Percentiles rank a stretch among this genome's conserved stretches.
These are phyloP conservation scores for Silybum marianum DNA, from an alignment of 129 eudicot species.

Conservation along the genomic window DNA sequence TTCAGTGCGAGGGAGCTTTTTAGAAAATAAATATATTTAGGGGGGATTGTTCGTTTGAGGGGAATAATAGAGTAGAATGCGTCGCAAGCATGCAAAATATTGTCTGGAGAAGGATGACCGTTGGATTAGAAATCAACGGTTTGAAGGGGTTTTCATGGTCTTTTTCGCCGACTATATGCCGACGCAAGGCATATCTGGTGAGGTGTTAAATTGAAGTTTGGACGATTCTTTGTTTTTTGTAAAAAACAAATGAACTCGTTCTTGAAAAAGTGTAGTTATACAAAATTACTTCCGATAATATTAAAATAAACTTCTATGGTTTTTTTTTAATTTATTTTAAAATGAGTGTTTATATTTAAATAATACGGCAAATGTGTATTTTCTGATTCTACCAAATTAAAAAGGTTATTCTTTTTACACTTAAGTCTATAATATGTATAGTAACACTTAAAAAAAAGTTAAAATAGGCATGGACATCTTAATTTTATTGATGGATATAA, in stretches of 20 bases:
- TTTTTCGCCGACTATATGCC: constrained; percentile 4
- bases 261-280: too few species aligned
- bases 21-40: neutral
- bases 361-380: too few species aligned
- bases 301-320: too few species aligned
- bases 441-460: too few species aligned
- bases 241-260: neutral
- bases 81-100: constrained; percentile 2
- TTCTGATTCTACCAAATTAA: too few species aligned
- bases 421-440: too few species aligned
- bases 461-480: too few species aligned
- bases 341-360: too few species aligned
- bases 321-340: too few species aligned
- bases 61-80: constrained; percentile 6
- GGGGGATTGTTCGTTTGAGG: neutral
- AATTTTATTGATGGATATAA: too few species aligned
- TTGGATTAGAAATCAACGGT: constrained; percentile 4
- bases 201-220: neutral
- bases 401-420: too few species aligned
- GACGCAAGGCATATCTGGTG: constrained; percentile 11
- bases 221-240: neutral
- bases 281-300: too few species aligned
- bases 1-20: constrained; percentile 1
- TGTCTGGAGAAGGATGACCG: constrained; percentile 9
- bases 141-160: neutral